Evolutionary conservation across 768 basidiomycete genomes (phyloP).

Genomic region (Russula brevipes): DNA sequence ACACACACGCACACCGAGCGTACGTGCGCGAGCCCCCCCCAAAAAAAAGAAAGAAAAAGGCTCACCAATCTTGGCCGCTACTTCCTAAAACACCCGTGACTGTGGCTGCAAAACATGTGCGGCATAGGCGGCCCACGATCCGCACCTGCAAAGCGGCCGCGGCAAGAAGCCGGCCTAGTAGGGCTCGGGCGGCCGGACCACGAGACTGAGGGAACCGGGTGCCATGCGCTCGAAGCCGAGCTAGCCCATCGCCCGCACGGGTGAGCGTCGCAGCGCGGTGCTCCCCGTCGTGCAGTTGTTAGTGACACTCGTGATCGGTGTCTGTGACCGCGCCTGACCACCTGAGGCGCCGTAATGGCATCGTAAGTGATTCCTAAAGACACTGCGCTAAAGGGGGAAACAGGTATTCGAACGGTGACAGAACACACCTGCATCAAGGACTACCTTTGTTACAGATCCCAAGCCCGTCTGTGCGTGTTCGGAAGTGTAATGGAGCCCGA

Average conservation of each 20-base stretch:
- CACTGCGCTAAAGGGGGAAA: background rate
- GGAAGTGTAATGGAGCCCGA: background rate
- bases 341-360: slow-evolving; percentile 64
- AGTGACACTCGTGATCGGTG: slow-evolving; percentile 82
- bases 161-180: slow-evolving; percentile 43
- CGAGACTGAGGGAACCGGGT: slow-evolving; percentile 59
- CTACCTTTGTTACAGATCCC: slow-evolving; percentile 81
- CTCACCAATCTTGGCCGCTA: slow-evolving; percentile 71
- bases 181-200: slow-evolving; percentile 53
- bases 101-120: slow-evolving; percentile 65
- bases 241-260: slow-evolving; percentile 63
- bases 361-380: slow-evolving; percentile 76
- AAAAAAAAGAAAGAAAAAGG: background rate
- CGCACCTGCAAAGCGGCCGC: slow-evolving; percentile 46
- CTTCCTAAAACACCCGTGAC: slow-evolving; percentile 70
- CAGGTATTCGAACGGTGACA: background rate
- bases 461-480: slow-evolving; percentile 63
- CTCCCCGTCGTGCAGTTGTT: slow-evolving; percentile 85
- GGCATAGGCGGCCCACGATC: slow-evolving; percentile 69
- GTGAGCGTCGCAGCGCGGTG: slow-evolving; percentile 69
- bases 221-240: slow-evolving; percentile 86
- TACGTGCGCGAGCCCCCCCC: background rate
- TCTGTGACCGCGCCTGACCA: slow-evolving; percentile 71
- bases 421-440: slow-evolving; percentile 69
- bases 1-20: background rate